Evolutionary conservation across 2,329 filamentous ascomycete genomes (phyloP).

Genomic region (Cordyceps tenuipes): DNA sequence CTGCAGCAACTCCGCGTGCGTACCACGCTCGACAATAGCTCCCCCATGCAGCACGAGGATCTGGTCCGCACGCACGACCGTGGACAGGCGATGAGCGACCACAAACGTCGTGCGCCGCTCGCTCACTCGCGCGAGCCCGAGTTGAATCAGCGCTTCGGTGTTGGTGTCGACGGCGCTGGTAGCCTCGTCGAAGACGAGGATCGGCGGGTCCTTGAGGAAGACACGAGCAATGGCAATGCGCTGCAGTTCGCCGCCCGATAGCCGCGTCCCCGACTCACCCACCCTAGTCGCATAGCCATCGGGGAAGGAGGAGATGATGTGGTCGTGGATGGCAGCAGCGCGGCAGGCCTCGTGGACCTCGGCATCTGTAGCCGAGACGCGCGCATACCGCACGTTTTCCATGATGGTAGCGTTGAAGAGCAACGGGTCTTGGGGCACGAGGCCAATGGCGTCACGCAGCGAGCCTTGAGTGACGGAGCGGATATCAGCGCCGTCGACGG

Average conservation of each 20-base stretch:
- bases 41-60: conserved; percentile 47
- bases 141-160: conserved; percentile 50
- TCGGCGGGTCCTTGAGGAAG: conserved; percentile 59
- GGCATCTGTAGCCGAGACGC: conserved; percentile 37
- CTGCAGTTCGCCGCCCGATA: conserved; percentile 55
- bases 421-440: conserved; percentile 37
- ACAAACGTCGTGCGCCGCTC: conserved; percentile 44
- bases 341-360: conserved; percentile 44
- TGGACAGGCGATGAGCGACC: conserved; percentile 49
- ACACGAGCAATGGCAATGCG: conserved; percentile 55
- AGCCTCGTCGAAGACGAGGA: conserved; percentile 64
- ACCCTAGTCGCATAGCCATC: conserved; percentile 46
- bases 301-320: conserved; percentile 43
- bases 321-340: conserved; percentile 46
- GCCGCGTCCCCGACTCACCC: conserved; percentile 42
- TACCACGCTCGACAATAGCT: conserved; percentile 41
- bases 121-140: conserved; percentile 39
- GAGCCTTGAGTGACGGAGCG: conserved; percentile 32
- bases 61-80: conserved; percentile 46
- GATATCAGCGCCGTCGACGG: conserved; percentile 38
- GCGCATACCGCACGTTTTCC: conserved; percentile 47
- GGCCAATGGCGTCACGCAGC: conserved; percentile 33
- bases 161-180: conserved; percentile 61
- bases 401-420: conserved; percentile 47
- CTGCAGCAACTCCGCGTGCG: conserved; percentile 38